Evolutionary conservation across 202 grass and related monocot species (phyloP), one percentile per base, ranked within the genome.

Genomic region (Zizania palustris): DNA sequence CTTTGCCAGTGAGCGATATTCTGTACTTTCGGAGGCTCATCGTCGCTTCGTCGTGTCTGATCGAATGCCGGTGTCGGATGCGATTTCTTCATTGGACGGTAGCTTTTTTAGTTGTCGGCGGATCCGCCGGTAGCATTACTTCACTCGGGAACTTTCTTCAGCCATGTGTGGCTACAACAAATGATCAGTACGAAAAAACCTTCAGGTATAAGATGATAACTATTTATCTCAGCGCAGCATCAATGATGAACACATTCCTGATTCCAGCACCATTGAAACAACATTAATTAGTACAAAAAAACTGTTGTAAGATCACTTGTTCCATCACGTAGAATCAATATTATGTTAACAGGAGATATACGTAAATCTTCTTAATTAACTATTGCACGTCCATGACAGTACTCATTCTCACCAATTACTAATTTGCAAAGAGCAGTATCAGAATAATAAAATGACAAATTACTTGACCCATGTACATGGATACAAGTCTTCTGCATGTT

Each of bases 121-220:
- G 53, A 89, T 80, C 49, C 86, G 60, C 4, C 82, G 76, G 4
- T 60, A 78, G 49, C 71, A 90, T 41, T 82, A 82, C 81, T 81
- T 89, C 80, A 94, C 91, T 20, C 85, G 84, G 45, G 80, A 86
- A 71, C 77, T 88, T 57, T 85, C 89, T 44, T 98, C 85, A 12
- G 91, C 85, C 91, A 98, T 83, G 71, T 85, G 81, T 3, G 85
- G 59, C 95, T 94, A 37, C 14, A 45, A 80, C n/a, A n/a, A n/a
- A 44, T 20, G 7, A 61, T 11, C 40, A 76, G 11, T 9, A 35
- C 58, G 11, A 11, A 9, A 65, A 63, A 74, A 53, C 6, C 45
- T 79, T n/a, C 14, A 67, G 3, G 46, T 4, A 68, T 34, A 49
- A 39, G 9, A 50, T 45, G 22, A 10, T 39, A 65, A 60, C n/a